phyloP scores from a whole-genome alignment of 1,284 basidiomycete genomes.

The Schizopora paradoxa region DNA sequence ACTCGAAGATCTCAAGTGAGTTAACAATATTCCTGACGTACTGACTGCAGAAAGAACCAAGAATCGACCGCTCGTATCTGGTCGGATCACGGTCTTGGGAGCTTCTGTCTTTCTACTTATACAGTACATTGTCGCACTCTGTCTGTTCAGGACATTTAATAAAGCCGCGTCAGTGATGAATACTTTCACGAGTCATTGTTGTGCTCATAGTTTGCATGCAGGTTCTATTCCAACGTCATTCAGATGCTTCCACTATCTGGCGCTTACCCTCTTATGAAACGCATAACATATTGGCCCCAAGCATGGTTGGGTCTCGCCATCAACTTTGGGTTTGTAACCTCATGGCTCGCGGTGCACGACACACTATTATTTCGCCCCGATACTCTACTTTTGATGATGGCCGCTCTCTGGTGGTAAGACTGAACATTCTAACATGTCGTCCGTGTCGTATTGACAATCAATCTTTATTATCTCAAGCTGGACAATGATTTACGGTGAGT shows the following conservation, averaged over 20 bases:
- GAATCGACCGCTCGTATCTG: slow-evolving; percentile 20
- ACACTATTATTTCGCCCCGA: not conserved
- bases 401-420: slow-evolving; percentile 20
- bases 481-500: slow-evolving; percentile 39
- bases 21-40: not conserved
- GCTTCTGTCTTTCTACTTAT: slow-evolving; percentile 10
- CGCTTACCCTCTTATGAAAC: slow-evolving; percentile 23
- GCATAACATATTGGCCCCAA: slow-evolving; percentile 54
- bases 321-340: slow-evolving; percentile 28
- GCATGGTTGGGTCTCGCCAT: slow-evolving; percentile 46
- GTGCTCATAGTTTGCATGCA: not conserved
- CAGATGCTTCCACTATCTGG: slow-evolving; percentile 7
- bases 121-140: slow-evolving; percentile 24
- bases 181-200: not conserved
- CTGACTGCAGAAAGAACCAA: slow-evolving; percentile 23
- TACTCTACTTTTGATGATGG: slow-evolving; percentile 10
- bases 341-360: slow-evolving; percentile 31
- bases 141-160: slow-evolving; percentile 11
- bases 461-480: no score
- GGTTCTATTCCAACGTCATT: slow-evolving; percentile 7
- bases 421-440: slow-evolving; percentile 1
- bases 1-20: not conserved
- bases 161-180: slow-evolving; percentile 3
- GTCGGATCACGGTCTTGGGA: slow-evolving; percentile 1
- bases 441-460: slow-evolving; percentile 30